A percentile compares a stretch with the other conserved stretches of the same genome.
Conservation (phyloP, 306 rosid species). For the Datisca glomerata region DNA sequence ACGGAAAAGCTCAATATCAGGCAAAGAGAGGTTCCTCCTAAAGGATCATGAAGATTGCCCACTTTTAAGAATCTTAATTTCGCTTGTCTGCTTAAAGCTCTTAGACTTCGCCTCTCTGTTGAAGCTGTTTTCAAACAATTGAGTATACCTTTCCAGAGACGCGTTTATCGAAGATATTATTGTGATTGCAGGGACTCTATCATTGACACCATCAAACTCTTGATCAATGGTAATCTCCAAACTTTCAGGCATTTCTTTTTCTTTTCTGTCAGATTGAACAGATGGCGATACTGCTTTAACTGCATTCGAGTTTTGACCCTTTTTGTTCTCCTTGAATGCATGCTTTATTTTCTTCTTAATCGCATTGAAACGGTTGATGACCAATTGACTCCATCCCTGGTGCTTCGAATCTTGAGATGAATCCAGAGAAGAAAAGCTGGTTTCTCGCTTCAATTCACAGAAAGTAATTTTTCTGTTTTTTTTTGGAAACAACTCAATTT, state of each 20-base stretch:
- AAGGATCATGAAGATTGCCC: conserved; percentile 20
- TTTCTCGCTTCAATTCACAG: conserved; percentile 15
- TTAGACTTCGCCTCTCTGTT: too few relatives aligned
- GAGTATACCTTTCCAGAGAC: conserved; percentile 50
- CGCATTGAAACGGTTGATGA: too few relatives aligned
- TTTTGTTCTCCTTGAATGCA: too few relatives aligned
- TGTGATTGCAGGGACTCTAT: conserved; percentile 19
- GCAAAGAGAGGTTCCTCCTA: conserved; percentile 67
- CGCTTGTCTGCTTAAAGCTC: too few relatives aligned
- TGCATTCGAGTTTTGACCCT: conserved; percentile 24
- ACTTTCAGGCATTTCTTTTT: conserved; percentile 24
- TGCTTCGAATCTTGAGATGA: too few relatives aligned
- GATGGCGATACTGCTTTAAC: conserved; percentile 14
- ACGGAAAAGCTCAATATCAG: conserved; percentile 50
- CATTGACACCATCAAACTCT: too few relatives aligned
- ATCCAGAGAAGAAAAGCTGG: conserved; percentile 16
- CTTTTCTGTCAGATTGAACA: too few relatives aligned
- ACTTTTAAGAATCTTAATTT: too few relatives aligned
- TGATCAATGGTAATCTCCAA: conserved; percentile 14
- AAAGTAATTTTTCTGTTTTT: conserved; percentile 22
- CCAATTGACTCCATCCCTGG: too few relatives aligned
- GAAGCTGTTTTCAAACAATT: too few relatives aligned
- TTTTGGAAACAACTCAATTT: conserved; percentile 42
- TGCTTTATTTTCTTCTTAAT: too few relatives aligned
- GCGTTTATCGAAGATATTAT: conserved; percentile 58